Evolutionary conservation across 2,329 filamentous ascomycete genomes (phyloP).

Genomic region (Fusarium scirpi): DNA sequence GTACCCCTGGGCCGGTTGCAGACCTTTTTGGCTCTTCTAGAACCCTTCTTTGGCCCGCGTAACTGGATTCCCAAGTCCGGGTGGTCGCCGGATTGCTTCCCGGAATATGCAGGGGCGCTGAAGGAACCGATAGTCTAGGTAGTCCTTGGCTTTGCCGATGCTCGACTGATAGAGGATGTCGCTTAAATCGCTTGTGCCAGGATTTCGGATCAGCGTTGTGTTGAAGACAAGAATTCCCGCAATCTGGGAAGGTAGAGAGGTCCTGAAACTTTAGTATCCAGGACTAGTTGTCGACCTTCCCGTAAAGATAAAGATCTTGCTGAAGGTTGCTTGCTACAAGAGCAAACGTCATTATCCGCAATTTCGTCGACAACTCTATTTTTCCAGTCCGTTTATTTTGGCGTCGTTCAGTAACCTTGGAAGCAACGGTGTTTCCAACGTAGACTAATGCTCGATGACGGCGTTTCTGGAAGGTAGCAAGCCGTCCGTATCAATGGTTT

Average conservation of each 20-base stretch:
- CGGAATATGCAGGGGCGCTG: conserved; percentile 37
- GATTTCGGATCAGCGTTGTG: conserved; percentile 13
- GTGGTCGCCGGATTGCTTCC: conserved; percentile 40
- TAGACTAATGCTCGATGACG: conserved; percentile 5
- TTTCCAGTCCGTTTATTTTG: conserved; percentile 1
- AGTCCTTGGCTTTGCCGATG: conserved; percentile 20
- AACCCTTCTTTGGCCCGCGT: conserved; percentile 48
- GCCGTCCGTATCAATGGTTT: not conserved
- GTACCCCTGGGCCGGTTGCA: conserved; percentile 32
- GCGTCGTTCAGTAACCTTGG: conserved; percentile 4
- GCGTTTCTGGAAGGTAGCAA: conserved; percentile 8
- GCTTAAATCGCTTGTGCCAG: conserved; percentile 19
- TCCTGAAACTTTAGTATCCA: conserved; percentile 4
- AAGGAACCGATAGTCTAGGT: conserved; percentile 14
- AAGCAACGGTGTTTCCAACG: conserved; percentile 10
- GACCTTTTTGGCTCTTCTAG: conserved; percentile 46
- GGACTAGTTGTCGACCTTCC: conserved; percentile 2
- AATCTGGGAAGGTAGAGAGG: conserved; percentile 5
- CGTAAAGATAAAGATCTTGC: not conserved
- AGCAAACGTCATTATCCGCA: conserved; percentile 30
- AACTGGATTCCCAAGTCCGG: conserved; percentile 43
- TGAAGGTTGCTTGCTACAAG: conserved; percentile 16
- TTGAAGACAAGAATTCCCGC: conserved; percentile 27
- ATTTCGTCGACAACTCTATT: conserved; percentile 21
- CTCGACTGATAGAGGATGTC: conserved; percentile 16